Percentiles rank a stretch among this genome's conserved stretches.
Evolutionary conservation across 2,329 filamentous ascomycete genomes (phyloP).

Genomic region (Fusarium camptoceras): DNA sequence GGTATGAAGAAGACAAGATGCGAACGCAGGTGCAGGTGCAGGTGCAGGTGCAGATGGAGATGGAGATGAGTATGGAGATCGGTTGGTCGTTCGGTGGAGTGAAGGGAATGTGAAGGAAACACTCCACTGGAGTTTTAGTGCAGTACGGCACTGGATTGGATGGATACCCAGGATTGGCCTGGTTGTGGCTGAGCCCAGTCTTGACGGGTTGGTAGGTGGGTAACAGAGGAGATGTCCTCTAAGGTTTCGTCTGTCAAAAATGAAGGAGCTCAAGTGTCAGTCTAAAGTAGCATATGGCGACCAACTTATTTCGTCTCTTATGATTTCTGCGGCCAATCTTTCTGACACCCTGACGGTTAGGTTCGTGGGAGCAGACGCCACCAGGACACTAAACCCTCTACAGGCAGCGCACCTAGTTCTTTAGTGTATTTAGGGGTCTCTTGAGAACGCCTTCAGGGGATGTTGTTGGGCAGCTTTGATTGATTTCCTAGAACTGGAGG

Average conservation of each 20-base stretch:
- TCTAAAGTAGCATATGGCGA: too few species aligned
- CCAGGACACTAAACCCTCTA: conserved; percentile 9
- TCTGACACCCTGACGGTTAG: neutral
- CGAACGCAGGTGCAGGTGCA: conserved; percentile 8
- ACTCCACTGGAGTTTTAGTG: neutral
- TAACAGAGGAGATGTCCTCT: too few species aligned
- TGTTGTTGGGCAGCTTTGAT: conserved; percentile 3
- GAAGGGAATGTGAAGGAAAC: conserved; percentile 32
- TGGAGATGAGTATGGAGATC: conserved; percentile 32
- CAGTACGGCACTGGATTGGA: conserved; percentile 9
- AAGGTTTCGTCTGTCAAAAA: too few species aligned
- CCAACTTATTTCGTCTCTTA: too few species aligned
- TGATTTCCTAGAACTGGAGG: neutral
- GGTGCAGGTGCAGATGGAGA: conserved; percentile 14
- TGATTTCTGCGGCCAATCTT: too few species aligned
- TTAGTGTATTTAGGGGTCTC: conserved; percentile 24
- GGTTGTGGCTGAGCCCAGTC: conserved; percentile 38
- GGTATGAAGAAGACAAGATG: neutral
- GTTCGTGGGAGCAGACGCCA: conserved; percentile 21
- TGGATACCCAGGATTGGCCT: conserved; percentile 34
- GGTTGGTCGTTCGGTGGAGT: conserved; percentile 26
- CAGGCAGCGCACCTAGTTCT: conserved; percentile 11
- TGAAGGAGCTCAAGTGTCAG: too few species aligned
- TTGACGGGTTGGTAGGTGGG: conserved; percentile 1
- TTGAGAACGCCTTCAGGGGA: conserved; percentile 2